Percentiles rank a stretch among this genome's conserved stretches.
Conservation (phyloP, 768 basidiomycete species). For the Floccularia luteovirens region DNA sequence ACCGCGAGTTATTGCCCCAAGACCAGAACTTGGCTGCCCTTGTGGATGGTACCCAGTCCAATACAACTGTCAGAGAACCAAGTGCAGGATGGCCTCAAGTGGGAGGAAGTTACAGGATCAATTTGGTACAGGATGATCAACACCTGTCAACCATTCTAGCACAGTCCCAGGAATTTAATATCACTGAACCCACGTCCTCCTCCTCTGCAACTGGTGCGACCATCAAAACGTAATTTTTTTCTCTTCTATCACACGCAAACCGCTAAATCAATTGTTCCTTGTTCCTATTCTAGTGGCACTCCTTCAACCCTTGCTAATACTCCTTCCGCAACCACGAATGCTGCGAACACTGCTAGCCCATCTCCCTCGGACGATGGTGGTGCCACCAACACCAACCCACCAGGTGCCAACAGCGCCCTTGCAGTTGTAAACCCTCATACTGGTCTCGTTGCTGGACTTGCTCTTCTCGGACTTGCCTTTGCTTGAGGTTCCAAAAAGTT, state of each 20-base stretch:
- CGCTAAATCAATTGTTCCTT: too few relatives aligned
- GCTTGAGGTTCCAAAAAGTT: not conserved
- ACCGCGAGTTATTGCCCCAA: slow-evolving; percentile 8
- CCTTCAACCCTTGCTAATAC: too few relatives aligned
- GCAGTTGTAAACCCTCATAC: not conserved
- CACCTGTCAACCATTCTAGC: slow-evolving; percentile 51
- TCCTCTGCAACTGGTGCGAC: slow-evolving; percentile 14
- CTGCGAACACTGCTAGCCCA: not conserved
- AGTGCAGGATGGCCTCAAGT: slow-evolving; percentile 53
- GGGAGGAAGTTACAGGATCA: slow-evolving; percentile 62
- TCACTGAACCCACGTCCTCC: slow-evolving; percentile 17
- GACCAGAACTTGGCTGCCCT: slow-evolving; percentile 46
- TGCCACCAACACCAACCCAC: slow-evolving; percentile 1
- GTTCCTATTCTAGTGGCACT: too few relatives aligned
- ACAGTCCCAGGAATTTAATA: slow-evolving; percentile 59
- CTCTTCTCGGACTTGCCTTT: not conserved
- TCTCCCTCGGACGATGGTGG: not conserved
- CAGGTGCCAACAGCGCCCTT: not conserved
- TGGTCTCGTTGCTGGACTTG: not conserved
- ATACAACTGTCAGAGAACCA: slow-evolving; percentile 40
- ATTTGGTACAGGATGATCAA: slow-evolving; percentile 48
- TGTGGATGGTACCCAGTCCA: slow-evolving; percentile 39
- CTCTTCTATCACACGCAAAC: not conserved
- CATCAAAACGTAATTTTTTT: slow-evolving; percentile 4
- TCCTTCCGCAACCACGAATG: too few relatives aligned